phyloP scores from a whole-genome alignment of 495 filamentous ascomycete species.

The Stereocaulon alpinum region DNA sequence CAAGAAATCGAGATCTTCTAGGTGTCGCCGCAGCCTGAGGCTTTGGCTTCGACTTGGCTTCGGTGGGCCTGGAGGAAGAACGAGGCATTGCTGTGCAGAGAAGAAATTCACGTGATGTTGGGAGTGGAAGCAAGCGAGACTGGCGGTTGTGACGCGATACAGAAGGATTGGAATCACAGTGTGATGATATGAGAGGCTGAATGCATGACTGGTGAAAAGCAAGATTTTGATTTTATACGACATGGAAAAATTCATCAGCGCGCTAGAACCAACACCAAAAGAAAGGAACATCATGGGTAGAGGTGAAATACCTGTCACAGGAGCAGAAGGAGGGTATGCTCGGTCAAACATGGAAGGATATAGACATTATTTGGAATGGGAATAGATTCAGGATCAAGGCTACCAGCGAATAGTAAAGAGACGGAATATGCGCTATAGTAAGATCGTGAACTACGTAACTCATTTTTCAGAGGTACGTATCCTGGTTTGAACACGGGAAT shows the following conservation, averaged over 20 bases:
- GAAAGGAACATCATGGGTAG: background rate
- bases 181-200: background rate
- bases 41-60: slow-evolving; percentile 1
- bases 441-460: background rate
- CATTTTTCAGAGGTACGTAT: background rate
- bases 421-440: slow-evolving; percentile 1
- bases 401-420: background rate
- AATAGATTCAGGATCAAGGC: background rate
- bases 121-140: background rate
- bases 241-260: background rate
- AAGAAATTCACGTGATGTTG: background rate
- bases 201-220: background rate
- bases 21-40: background rate
- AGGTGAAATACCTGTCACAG: background rate
- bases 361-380: slow-evolving; percentile 5
- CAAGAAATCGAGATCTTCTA: slow-evolving; percentile 8
- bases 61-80: background rate
- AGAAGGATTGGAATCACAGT: background rate
- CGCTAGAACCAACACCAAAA: background rate
- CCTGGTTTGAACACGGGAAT: background rate
- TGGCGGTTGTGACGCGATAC: background rate
- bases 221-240: background rate
- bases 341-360: background rate
- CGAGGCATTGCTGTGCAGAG: slow-evolving; percentile 4
- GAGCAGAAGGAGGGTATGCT: background rate